These are phyloP conservation scores for Eragrostis tef DNA, from an alignment of 202 grass and related monocot species.

Conservation along the genomic window DNA sequence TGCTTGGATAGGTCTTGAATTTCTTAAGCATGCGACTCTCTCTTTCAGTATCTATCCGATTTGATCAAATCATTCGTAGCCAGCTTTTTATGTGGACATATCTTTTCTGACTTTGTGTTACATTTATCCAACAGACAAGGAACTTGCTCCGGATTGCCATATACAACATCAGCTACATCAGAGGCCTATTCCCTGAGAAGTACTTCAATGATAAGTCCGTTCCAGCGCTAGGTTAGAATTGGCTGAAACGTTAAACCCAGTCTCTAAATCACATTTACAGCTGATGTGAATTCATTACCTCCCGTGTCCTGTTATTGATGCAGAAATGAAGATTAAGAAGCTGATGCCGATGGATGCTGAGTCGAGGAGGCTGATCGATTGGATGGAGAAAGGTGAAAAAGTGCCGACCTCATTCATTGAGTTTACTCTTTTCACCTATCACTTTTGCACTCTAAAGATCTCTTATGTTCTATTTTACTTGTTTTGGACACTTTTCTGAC, in stretches of 20 bases:
- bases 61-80: constrained; percentile 22
- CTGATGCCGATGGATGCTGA: constrained; percentile 96
- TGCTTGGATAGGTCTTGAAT: constrained; percentile 12
- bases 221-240: constrained; percentile 76
- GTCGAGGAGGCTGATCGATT: constrained; percentile 91
- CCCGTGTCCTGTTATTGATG: constrained; percentile 27
- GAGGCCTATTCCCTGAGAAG: constrained; percentile 94
- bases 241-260: constrained; percentile 19
- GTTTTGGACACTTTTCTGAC: neutral
- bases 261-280: constrained; percentile 21
- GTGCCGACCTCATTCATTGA: neutral
- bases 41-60: constrained; percentile 17
- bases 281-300: neutral
- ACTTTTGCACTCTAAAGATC: neutral
- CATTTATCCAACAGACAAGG: constrained; percentile 72
- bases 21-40: constrained; percentile 7
- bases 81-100: constrained; percentile 12
- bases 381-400: constrained; percentile 97
- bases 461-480: constrained; percentile 15
- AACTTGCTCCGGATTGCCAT: constrained; percentile 97
- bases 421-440: constrained; percentile 12
- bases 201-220: constrained; percentile 98
- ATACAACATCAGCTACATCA: constrained; percentile 98
- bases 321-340: constrained; percentile 99
- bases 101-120: constrained; percentile 32